A percentile compares a stretch with the other conserved stretches of the same genome.
Evolutionary conservation across 106 monocot species (phyloP).

Genomic region (Chionographis japonica): DNA sequence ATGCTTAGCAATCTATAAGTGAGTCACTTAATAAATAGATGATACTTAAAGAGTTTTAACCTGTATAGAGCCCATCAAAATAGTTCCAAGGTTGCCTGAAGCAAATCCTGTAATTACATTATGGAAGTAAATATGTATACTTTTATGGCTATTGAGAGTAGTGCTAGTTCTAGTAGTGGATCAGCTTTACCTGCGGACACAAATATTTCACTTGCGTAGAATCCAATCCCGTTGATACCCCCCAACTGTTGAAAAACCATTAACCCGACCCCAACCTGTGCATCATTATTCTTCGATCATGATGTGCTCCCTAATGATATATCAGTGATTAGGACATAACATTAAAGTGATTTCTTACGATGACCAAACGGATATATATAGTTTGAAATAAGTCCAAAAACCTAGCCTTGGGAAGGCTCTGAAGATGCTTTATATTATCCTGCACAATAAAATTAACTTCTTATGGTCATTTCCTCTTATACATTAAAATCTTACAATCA

Average conservation of each 20-base stretch:
- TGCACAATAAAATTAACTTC: slow-evolving; percentile 6
- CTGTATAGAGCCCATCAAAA: slow-evolving; percentile 56
- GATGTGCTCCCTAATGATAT: neutral
- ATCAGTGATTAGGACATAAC: neutral
- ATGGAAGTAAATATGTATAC: neutral
- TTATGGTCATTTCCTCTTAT: neutral
- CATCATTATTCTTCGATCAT: neutral
- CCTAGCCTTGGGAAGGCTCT: slow-evolving; percentile 37
- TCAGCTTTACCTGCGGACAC: slow-evolving; percentile 40
- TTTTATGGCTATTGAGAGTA: no score
- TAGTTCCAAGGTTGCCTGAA: slow-evolving; percentile 57
- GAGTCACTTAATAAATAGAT: neutral
- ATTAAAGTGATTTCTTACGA: slow-evolving; percentile 39
- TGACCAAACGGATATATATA: slow-evolving; percentile 33
- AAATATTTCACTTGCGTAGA: slow-evolving; percentile 63
- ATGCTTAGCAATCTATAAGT: no score
- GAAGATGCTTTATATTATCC: slow-evolving; percentile 48
- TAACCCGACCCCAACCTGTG: slow-evolving; percentile 58
- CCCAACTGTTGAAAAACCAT: slow-evolving; percentile 71
- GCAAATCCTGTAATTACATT: slow-evolving; percentile 38
- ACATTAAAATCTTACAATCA: neutral
- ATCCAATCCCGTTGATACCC: slow-evolving; percentile 55
- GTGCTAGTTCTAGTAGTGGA: no score
- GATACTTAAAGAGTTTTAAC: slow-evolving; percentile 13
- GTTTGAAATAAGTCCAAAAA: slow-evolving; percentile 40